Conservation (phyloP, 257 asterid species). For the Solanum dulcamara region DNA sequence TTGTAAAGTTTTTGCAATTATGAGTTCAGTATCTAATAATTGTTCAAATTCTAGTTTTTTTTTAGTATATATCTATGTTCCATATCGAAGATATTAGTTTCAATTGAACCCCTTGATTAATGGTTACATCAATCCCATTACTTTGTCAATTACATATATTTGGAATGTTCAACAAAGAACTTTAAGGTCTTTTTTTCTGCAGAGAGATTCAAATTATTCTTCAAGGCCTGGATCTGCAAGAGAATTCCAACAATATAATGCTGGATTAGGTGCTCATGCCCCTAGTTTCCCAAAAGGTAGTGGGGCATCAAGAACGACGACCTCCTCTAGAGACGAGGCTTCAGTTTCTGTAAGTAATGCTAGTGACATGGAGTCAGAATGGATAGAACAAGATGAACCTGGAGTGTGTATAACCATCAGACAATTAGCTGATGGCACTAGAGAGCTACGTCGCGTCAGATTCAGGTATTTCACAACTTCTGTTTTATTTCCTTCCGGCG, state of each 20-base stretch:
- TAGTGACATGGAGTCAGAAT: conserved; percentile 81
- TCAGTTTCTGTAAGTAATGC: conserved; percentile 85
- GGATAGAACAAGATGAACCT: conserved; percentile 91
- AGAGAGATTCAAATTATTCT: conserved; percentile 87
- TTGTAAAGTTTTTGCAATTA: no score
- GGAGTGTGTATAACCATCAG: conserved; percentile 90
- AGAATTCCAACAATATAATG: conserved; percentile 29
- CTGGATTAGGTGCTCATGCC: conserved; percentile 33
- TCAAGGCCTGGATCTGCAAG: conserved; percentile 59
- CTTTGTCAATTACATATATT: not conserved
- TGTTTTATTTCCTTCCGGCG: not conserved
- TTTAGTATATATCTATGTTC: not conserved
- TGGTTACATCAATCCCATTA: not conserved
- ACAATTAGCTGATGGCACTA: conserved; percentile 69
- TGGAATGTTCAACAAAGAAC: no score
- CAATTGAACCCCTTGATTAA: not conserved
- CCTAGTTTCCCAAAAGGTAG: conserved; percentile 22
- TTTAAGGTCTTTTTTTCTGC: conserved; percentile 5
- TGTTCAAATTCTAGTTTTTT: not conserved
- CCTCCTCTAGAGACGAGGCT: conserved; percentile 77
- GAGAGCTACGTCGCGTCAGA: conserved; percentile 88
- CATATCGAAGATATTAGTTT: not conserved
- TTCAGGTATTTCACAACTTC: conserved; percentile 49
- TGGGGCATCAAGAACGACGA: conserved; percentile 64
- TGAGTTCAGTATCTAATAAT: no score